A percentile compares a stretch with the other conserved stretches of the same genome.
Evolutionary conservation across 1,284 basidiomycete species (phyloP).

Genomic region (Trichosporon asahii): DNA sequence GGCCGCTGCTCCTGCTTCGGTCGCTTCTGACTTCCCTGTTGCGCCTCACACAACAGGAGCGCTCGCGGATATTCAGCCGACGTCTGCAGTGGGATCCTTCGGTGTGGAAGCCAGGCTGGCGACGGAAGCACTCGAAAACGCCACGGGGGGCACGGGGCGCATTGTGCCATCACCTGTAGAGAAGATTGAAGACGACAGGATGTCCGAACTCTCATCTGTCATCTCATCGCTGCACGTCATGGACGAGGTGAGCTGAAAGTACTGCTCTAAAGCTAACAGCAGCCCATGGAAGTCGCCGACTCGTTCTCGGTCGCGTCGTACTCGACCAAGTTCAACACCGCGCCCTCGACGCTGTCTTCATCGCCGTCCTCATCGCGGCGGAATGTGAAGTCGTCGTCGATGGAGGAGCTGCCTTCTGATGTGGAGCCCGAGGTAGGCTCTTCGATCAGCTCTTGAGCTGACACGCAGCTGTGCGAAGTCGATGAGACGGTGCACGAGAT

Average conservation of each 20-base stretch:
- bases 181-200: not conserved
- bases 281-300: not conserved
- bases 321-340: not conserved
- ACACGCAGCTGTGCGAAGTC: slow-evolving; percentile 12
- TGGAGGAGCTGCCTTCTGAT: slow-evolving; percentile 8
- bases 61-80: not conserved
- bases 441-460: not conserved
- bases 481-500: not conserved
- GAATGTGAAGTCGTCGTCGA: slow-evolving; percentile 1
- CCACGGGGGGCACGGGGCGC: slow-evolving; percentile 5
- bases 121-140: slow-evolving; percentile 6
- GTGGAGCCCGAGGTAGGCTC: slow-evolving; percentile 14
- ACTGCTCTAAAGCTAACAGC: not conserved
- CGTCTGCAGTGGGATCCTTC: not conserved
- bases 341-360: not conserved
- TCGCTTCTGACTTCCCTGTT: not conserved
- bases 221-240: slow-evolving; percentile 7
- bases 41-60: slow-evolving; percentile 2
- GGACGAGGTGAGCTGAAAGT: not conserved
- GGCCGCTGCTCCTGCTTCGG: not conserved
- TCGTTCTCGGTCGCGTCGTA: not conserved
- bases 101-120: not conserved
- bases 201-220: slow-evolving; percentile 2
- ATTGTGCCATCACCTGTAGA: not conserved
- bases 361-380: not conserved